Conservation (phyloP, 2,329 filamentous ascomycete genomes). For the Zymoseptoria ardabiliae region DNA sequence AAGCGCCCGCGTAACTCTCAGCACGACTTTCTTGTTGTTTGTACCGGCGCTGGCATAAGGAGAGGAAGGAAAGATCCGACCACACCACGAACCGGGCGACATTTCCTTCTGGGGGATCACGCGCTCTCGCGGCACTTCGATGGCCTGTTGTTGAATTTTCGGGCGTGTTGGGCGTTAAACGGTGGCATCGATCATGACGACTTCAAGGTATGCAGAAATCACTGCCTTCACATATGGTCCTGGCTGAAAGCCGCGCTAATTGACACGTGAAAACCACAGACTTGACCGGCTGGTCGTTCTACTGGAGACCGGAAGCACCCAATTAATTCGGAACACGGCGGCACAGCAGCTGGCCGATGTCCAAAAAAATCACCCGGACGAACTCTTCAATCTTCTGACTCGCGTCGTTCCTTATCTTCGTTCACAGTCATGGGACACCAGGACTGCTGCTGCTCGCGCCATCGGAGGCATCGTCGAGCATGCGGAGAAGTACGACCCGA, state of each 20-base stretch:
- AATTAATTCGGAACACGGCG: conserved; percentile 91
- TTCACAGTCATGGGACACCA: conserved; percentile 94
- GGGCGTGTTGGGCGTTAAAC: background rate
- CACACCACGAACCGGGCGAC: background rate
- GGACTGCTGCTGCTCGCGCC: conserved; percentile 86
- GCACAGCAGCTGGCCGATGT: conserved; percentile 95
- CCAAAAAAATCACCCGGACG: conserved; percentile 95
- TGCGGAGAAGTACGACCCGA: conserved; percentile 81
- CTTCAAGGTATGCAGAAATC: conserved; percentile 18
- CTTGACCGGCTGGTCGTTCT: conserved; percentile 55
- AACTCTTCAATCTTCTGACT: conserved; percentile 89
- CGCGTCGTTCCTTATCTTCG: conserved; percentile 91
- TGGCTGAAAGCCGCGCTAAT: conserved; percentile 6
- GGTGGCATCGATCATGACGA: conserved; percentile 13
- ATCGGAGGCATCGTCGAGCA: conserved; percentile 90
- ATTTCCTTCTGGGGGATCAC: background rate
- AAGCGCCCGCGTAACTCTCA: background rate
- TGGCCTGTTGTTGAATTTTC: background rate
- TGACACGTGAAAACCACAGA: conserved; percentile 22
- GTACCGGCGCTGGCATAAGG: background rate
- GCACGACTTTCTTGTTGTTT: background rate
- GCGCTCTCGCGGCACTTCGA: background rate
- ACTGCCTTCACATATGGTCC: background rate
- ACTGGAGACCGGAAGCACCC: conserved; percentile 94
- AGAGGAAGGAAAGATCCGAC: background rate